A percentile compares a stretch with the other conserved stretches of the same genome.
Conservation (phyloP, 2,329 filamentous ascomycete species). For the Ciborinia camelliae region DNA sequence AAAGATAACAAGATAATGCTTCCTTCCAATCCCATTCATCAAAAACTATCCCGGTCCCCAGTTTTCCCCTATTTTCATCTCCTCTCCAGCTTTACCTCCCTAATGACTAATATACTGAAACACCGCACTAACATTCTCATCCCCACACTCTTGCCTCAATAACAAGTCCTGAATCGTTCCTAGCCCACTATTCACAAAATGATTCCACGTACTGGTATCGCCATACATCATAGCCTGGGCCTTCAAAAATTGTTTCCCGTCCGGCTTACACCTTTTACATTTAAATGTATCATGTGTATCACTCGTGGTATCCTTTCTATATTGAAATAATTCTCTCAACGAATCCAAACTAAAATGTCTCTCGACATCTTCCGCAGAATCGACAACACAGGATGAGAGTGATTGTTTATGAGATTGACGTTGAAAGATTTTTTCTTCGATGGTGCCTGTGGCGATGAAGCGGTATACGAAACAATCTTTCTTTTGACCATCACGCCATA, state of each 20-base stretch:
- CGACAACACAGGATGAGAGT: constrained; percentile 91
- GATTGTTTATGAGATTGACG: constrained; percentile 98
- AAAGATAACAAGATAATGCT: background rate
- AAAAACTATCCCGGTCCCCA: background rate
- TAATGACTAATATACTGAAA: constrained; percentile 98
- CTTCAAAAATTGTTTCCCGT: constrained; percentile 84
- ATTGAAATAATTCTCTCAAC: constrained; percentile 90
- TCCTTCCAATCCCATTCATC: background rate
- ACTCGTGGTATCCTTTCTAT: constrained; percentile 76
- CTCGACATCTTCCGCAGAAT: constrained; percentile 94
- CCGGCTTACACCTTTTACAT: constrained; percentile 88
- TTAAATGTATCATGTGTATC: constrained; percentile 99
- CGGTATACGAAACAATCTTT: constrained; percentile 99
- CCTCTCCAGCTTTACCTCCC: background rate
- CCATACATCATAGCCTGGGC: constrained; percentile 94
- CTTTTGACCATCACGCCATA: constrained; percentile 98
- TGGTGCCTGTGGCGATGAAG: constrained; percentile 97
- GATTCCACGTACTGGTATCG: constrained; percentile 99
- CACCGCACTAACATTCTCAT: constrained; percentile 82
- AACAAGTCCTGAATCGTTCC: constrained; percentile 85
- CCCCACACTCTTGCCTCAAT: constrained; percentile 76
- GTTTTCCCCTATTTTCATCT: background rate
- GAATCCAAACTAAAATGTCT: constrained; percentile 92
- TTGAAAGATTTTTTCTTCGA: constrained; percentile 99
- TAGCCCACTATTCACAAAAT: constrained; percentile 81